phyloP scores from a whole-genome alignment of 208 protist genomes.

The Kentomonas sorsogonicus region DNA sequence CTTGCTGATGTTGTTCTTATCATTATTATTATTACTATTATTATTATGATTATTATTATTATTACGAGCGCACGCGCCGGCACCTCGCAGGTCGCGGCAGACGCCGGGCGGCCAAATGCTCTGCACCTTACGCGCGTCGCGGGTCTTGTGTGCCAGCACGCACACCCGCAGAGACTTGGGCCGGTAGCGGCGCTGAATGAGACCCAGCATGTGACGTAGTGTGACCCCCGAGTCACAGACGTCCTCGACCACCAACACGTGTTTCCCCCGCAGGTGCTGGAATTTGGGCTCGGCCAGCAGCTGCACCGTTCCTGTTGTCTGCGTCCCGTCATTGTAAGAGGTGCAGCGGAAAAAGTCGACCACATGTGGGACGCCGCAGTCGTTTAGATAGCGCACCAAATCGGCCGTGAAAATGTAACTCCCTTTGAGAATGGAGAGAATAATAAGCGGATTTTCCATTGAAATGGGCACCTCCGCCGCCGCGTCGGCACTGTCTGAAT shows the following conservation, averaged over 20 bases:
- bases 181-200: slow-evolving; percentile 28
- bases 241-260: slow-evolving; percentile 89
- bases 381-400: slow-evolving; percentile 72
- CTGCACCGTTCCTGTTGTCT: slow-evolving; percentile 55
- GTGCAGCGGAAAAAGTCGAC: slow-evolving; percentile 82
- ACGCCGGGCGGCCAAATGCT: no score
- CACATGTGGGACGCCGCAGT: slow-evolving; percentile 61
- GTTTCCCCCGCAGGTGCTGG: slow-evolving; percentile 56
- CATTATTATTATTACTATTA: no score
- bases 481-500: neutral
- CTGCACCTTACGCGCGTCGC: slow-evolving; percentile 53
- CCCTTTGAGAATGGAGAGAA: slow-evolving; percentile 87
- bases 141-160: slow-evolving; percentile 79
- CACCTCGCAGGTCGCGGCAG: no score
- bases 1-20: no score
- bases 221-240: slow-evolving; percentile 83
- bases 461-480: slow-evolving; percentile 41
- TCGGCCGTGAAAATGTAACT: slow-evolving; percentile 90
- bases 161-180: slow-evolving; percentile 62
- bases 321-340: slow-evolving; percentile 65
- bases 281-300: slow-evolving; percentile 56
- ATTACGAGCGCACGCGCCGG: no score
- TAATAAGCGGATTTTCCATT: slow-evolving; percentile 75
- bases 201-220: slow-evolving; percentile 47
- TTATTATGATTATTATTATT: slow-evolving; percentile 5